phyloP scores from a whole-genome alignment of 2,329 filamentous ascomycete species.

The Colletotrichum orbiculare region DNA sequence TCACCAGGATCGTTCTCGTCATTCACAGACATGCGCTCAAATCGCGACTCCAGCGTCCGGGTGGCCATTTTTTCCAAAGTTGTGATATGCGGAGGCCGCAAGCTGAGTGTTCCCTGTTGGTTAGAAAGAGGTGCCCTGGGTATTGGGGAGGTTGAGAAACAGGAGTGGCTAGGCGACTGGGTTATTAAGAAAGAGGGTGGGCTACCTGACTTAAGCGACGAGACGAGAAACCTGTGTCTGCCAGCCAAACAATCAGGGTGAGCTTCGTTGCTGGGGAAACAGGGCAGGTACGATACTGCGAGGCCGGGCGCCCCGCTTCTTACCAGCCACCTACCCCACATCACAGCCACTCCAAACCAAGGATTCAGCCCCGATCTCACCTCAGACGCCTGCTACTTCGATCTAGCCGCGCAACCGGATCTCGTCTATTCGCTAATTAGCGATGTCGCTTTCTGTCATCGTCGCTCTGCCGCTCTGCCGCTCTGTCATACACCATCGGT shows the following conservation, averaged over 20 bases:
- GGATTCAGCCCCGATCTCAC: background rate
- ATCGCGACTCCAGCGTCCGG: slow-evolving; percentile 83
- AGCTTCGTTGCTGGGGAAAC: slow-evolving; percentile 31
- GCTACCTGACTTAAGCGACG: background rate
- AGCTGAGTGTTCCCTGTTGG: slow-evolving; percentile 32
- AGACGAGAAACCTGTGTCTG: slow-evolving; percentile 24
- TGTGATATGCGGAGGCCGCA: slow-evolving; percentile 21
- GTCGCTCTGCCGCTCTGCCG: too few species aligned
- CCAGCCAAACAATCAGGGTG: slow-evolving; percentile 32
- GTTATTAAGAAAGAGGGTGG: slow-evolving; percentile 33
- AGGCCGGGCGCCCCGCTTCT: slow-evolving; percentile 22
- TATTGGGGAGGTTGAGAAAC: slow-evolving; percentile 11
- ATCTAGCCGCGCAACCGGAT: too few species aligned
- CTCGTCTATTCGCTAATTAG: too few species aligned
- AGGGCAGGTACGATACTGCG: slow-evolving; percentile 24
- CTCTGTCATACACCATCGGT: too few species aligned
- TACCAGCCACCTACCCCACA: slow-evolving; percentile 20
- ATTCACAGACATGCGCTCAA: slow-evolving; percentile 89
- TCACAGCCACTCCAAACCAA: slow-evolving; percentile 9
- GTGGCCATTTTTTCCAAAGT: slow-evolving; percentile 69
- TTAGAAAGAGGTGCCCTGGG: slow-evolving; percentile 27
- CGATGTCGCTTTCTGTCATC: too few species aligned
- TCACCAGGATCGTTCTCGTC: slow-evolving; percentile 82
- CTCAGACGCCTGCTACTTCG: too few species aligned
- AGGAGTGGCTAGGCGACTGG: slow-evolving; percentile 7